A percentile compares a stretch with the other conserved stretches of the same genome.
Evolutionary conservation across 2,329 filamentous ascomycete species (phyloP).

Genomic region (Sclerotinia subarctica): DNA sequence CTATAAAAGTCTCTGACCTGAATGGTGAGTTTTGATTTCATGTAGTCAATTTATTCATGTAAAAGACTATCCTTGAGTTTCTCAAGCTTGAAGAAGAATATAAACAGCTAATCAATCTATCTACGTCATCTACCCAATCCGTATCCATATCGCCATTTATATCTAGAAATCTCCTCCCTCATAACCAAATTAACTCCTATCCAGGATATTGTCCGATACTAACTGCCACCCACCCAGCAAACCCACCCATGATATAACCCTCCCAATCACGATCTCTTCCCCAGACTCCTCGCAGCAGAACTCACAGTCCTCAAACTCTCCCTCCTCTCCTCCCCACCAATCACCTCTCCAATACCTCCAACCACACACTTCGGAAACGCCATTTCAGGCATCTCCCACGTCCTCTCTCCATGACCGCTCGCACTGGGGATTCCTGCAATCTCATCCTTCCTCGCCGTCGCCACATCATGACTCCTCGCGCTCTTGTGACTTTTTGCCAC

Average conservation of each 20-base stretch:
- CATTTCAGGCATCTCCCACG: conserved; percentile 27
- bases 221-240: not conserved
- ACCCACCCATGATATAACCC: not conserved
- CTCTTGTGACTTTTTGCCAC: conserved; percentile 19
- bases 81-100: not conserved
- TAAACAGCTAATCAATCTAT: not conserved
- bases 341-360: conserved; percentile 6
- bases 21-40: not conserved
- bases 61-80: not conserved
- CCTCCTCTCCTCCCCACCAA: conserved; percentile 17
- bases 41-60: not conserved
- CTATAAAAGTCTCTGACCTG: too few species aligned
- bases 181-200: not conserved
- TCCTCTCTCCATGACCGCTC: conserved; percentile 23
- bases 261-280: not conserved
- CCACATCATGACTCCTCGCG: conserved; percentile 11
- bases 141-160: not conserved
- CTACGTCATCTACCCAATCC: not conserved
- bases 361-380: conserved; percentile 9
- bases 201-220: not conserved
- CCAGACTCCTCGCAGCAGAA: conserved; percentile 11
- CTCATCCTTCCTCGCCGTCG: not conserved
- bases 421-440: not conserved
- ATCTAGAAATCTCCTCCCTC: not conserved
- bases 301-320: conserved; percentile 12